Conservation (phyloP, 495 filamentous ascomycete genomes). For the Tuber magnatum region DNA sequence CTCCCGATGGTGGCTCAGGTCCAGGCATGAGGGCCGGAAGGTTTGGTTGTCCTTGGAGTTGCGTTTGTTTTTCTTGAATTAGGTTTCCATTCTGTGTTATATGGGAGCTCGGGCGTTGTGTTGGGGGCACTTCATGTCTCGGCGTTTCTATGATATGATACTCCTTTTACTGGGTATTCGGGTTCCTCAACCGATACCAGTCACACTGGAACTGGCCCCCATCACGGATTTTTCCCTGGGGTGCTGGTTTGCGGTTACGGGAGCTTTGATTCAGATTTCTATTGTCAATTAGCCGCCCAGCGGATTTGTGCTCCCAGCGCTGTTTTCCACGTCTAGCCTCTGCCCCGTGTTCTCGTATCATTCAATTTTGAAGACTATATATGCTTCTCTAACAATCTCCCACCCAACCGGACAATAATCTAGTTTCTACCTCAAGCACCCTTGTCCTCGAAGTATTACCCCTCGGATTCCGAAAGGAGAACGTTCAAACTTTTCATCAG, state of each 20-base stretch:
- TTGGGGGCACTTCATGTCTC: neutral
- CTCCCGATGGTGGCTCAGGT: conserved; percentile 3
- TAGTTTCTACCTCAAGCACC: neutral
- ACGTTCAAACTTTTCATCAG: conserved; percentile 23
- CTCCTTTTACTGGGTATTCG: neutral
- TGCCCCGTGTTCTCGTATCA: neutral
- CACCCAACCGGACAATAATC: neutral
- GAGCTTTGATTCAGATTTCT: neutral
- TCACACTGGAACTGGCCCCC: neutral
- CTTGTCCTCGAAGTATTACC: neutral
- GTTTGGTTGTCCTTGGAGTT: conserved; percentile 13
- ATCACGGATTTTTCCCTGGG: neutral
- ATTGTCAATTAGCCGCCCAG: neutral
- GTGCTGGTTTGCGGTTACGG: neutral
- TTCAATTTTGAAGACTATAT: neutral
- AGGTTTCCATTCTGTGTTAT: neutral
- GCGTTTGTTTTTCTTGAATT: conserved; percentile 20
- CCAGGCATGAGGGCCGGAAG: conserved; percentile 8
- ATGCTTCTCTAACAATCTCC: neutral
- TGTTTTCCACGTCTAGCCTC: neutral
- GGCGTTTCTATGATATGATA: no score
- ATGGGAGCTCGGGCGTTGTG: neutral
- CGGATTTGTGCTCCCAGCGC: neutral
- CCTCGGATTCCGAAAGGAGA: neutral
- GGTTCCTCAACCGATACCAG: neutral